A percentile compares a stretch with the other conserved stretches of the same genome.
Conservation (phyloP, 768 basidiomycete genomes). For the Kwoniella botswanensis region DNA sequence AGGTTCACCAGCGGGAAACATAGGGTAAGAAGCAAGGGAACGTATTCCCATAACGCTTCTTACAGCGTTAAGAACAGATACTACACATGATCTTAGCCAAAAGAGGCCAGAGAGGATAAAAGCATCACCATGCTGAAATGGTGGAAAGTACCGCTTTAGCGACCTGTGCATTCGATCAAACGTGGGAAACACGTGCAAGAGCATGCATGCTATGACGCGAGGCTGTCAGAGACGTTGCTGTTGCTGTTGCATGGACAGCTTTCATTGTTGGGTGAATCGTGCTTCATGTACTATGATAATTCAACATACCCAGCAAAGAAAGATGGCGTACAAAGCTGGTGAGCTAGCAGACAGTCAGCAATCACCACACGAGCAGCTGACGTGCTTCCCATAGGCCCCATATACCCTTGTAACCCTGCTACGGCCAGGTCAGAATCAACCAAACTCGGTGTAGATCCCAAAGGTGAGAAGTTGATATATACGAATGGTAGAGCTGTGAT, state of each 20-base stretch:
- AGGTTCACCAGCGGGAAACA: slow-evolving; percentile 35
- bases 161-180: background rate
- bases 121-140: background rate
- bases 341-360: background rate
- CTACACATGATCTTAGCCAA: slow-evolving; percentile 58
- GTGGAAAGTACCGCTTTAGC: background rate
- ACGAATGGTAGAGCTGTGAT: slow-evolving; percentile 82
- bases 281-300: too few relatives aligned
- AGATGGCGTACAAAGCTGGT: slow-evolving; percentile 45
- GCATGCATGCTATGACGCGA: too few relatives aligned
- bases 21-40: slow-evolving; percentile 36
- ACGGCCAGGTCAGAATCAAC: slow-evolving; percentile 72
- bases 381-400: slow-evolving; percentile 29
- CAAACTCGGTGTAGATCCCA: slow-evolving; percentile 68
- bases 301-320: background rate
- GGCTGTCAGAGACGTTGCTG: too few relatives aligned
- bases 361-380: too few relatives aligned
- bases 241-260: background rate
- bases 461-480: slow-evolving; percentile 82
- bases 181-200: background rate
- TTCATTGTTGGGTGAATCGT: background rate
- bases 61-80: slow-evolving; percentile 55
- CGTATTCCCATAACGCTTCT: slow-evolving; percentile 47
- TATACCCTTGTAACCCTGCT: slow-evolving; percentile 71
- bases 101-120: slow-evolving; percentile 57